Evolutionary conservation across 331 rosid species (phyloP).

Genomic region (Quercus lobata): DNA sequence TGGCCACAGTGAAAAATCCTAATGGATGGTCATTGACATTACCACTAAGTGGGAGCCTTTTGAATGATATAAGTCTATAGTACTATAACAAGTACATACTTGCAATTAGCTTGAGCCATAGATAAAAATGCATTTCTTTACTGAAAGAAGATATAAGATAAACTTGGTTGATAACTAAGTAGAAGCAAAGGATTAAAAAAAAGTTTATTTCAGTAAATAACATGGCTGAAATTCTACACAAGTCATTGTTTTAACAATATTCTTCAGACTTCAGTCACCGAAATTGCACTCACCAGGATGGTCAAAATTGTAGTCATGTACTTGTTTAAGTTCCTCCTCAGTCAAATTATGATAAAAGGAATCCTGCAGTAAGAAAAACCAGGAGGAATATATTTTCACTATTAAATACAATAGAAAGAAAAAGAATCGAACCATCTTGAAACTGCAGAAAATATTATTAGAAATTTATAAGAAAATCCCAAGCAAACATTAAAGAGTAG

Average conservation of each 20-base stretch:
- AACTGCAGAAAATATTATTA: background rate
- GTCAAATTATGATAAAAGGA: slow-evolving; percentile 89
- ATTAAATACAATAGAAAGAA: background rate
- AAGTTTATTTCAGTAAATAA: background rate
- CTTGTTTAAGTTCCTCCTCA: slow-evolving; percentile 67
- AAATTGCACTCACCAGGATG: slow-evolving; percentile 79
- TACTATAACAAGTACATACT: background rate
- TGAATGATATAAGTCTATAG: background rate
- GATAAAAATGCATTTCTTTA: background rate
- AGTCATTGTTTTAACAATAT: background rate
- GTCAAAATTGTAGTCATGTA: slow-evolving; percentile 94
- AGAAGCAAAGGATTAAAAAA: background rate
- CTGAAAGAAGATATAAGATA: background rate
- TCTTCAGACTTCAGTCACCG: slow-evolving; percentile 7
- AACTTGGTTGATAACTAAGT: background rate
- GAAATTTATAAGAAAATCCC: background rate
- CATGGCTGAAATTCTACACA: background rate
- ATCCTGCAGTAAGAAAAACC: slow-evolving; percentile 51
- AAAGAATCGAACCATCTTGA: background rate
- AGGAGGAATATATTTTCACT: background rate
- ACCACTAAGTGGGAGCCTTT: background rate
- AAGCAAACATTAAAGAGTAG: background rate
- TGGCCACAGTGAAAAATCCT: background rate
- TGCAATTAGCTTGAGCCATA: background rate
- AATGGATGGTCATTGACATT: background rate